Evolutionary conservation across 2,329 filamentous ascomycete species (phyloP), one percentile per base, ranked within the genome.

Genomic region (Fusarium chlamydosporum): DNA sequence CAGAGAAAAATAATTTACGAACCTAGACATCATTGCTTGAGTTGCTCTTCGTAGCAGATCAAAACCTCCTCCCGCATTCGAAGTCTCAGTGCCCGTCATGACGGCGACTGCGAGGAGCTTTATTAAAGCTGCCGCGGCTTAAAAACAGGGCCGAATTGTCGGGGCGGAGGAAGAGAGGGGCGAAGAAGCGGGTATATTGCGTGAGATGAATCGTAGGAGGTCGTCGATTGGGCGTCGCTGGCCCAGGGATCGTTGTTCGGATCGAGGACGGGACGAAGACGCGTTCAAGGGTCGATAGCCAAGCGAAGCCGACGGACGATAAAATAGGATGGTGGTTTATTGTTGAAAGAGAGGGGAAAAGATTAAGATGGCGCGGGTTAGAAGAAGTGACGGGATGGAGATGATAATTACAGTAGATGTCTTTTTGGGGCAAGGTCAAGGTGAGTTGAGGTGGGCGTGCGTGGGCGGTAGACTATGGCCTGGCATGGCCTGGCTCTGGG

Each of bases 1-100:
- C 52, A 67, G 61, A 65, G 11, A 42, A 18, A 70, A 65, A 72
- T 68, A 53, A 65, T 53, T 51, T 60, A 84, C 86, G 77, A 84
- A 88, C 86, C 81, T 88, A 79, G 86, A 88, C 85, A 89, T 87
- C 83, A 89, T 85, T 71, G 84, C 84, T 74, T 88, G 86, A n/a
- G 87, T 89, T 65, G 87, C 87, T 76, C 86, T 82, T 74, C 85
- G 82, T 68, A 89, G 77, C 70, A 89, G 80, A 77, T 89, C 87
- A 72, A 84, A 87, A 70, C 84, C 81, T 70, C 84, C 81, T 74
- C 83, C 82, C 34, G 76, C 74, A 73, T 79, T 80, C 59, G 78
- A 75, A 65, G 76, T 78, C 75, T 85, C 83, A 63, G 82, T 79
- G 79, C 82, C 82, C 74, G 85, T 81, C 86, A 88, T 88, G 74